phyloP scores from a whole-genome alignment of 2,329 filamentous ascomycete species.

The Neopestalotiopsis rosae region DNA sequence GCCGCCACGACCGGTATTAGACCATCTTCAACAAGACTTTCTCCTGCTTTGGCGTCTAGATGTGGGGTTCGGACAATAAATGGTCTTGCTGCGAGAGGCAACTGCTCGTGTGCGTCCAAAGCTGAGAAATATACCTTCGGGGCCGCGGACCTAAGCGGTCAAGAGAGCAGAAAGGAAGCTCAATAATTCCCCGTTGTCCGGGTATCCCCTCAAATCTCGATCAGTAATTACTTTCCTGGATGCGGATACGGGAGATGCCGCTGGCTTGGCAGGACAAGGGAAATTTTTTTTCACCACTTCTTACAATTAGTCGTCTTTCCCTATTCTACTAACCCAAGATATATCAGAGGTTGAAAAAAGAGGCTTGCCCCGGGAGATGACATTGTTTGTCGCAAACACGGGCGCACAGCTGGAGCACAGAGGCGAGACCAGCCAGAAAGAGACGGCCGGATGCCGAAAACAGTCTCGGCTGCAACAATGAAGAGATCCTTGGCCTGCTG shows the following conservation, averaged over 20 bases:
- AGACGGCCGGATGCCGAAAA: not conserved
- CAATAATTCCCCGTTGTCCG: not conserved
- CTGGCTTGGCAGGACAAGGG: not conserved
- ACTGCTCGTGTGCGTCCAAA: not conserved
- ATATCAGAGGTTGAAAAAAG: not conserved
- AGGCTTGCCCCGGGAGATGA: not conserved
- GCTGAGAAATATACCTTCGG: not conserved
- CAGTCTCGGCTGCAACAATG: not conserved
- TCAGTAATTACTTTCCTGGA: not conserved
- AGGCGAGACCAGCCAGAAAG: not conserved
- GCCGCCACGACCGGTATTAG: not conserved
- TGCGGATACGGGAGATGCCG: not conserved
- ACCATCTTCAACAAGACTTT: not conserved
- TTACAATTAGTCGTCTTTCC: not conserved
- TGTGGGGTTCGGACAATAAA: not conserved
- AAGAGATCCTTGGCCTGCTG: not conserved
- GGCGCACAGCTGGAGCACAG: constrained; percentile 4
- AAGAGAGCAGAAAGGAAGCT: not conserved
- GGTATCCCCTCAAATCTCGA: not conserved
- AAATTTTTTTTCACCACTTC: not conserved
- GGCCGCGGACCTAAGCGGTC: not conserved
- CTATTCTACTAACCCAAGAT: not conserved
- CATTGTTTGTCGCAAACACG: constrained; percentile 12
- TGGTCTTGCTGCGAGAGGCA: not conserved
- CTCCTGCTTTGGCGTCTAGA: not conserved